These are phyloP conservation scores for Thielaviopsis musarum DNA, from an alignment of 2,329 filamentous ascomycete species.

Conservation along the genomic window DNA sequence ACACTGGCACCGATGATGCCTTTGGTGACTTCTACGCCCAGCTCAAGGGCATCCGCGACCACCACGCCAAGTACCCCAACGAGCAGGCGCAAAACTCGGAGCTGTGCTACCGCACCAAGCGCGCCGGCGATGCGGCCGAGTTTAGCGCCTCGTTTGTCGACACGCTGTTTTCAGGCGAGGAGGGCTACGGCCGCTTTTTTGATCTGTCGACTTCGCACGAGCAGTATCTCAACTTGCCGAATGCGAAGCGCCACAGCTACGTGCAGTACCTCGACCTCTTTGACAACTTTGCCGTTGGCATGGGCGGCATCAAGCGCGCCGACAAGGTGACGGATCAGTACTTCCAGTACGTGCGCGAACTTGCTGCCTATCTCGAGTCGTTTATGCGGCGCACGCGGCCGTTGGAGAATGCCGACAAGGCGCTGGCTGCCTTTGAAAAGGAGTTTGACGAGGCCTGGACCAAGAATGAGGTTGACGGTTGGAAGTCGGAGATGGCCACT, in stretches of 20 bases:
- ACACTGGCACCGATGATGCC: constrained; percentile 68
- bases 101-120: constrained; percentile 64
- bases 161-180: constrained; percentile 87
- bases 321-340: constrained; percentile 90
- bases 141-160: constrained; percentile 49
- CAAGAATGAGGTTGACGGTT: constrained; percentile 61
- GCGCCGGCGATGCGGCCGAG: constrained; percentile 41
- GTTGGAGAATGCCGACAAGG: constrained; percentile 66
- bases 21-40: constrained; percentile 88
- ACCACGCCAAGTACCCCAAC: constrained; percentile 82
- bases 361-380: constrained; percentile 70
- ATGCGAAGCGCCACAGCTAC: constrained; percentile 72
- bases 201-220: constrained; percentile 77
- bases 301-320: constrained; percentile 54
- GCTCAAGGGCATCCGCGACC: constrained; percentile 62
- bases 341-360: constrained; percentile 68
- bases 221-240: constrained; percentile 74
- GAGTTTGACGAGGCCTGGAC: constrained; percentile 79
- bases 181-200: constrained; percentile 82
- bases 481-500: constrained; percentile 41
- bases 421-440: constrained; percentile 58
- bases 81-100: constrained; percentile 93
- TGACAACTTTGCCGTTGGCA: constrained; percentile 64
- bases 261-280: constrained; percentile 87
- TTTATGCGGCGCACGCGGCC: constrained; percentile 77